Conservation (phyloP, 148 eudicot genomes). For the Linanthus parryae region DNA sequence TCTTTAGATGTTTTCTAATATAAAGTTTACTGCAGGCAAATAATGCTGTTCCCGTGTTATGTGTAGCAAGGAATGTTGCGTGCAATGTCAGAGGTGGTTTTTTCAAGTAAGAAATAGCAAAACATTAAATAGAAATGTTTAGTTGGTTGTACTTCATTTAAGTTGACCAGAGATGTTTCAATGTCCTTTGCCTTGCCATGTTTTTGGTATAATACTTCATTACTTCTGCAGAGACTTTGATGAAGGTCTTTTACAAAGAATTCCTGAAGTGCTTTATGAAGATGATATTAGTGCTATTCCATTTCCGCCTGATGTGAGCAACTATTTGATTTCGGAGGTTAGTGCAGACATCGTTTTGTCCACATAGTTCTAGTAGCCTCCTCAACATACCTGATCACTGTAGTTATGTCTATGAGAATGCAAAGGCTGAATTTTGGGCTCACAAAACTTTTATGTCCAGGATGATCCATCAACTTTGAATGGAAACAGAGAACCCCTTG, state of each 20-base stretch:
- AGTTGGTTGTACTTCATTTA: no score
- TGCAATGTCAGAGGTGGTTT: conserved; percentile 99
- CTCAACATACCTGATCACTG: background rate
- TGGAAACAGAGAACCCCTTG: conserved; percentile 54
- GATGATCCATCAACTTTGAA: conserved; percentile 61
- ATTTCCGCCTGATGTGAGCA: conserved; percentile 94
- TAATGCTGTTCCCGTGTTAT: conserved; percentile 78
- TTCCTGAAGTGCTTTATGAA: conserved; percentile 73
- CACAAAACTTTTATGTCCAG: conserved; percentile 23
- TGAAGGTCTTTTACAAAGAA: conserved; percentile 65
- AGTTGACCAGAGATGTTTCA: no score
- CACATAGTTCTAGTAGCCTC: background rate
- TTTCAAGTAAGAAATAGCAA: conserved; percentile 65
- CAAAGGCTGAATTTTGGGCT: background rate
- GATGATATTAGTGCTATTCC: conserved; percentile 65
- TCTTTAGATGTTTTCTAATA: no score
- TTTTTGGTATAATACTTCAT: conserved; percentile 9
- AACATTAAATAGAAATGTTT: no score
- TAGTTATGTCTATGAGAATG: background rate
- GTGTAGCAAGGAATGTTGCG: conserved; percentile 97
- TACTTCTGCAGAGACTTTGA: conserved; percentile 78
- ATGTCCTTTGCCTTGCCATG: background rate
- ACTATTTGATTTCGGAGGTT: conserved; percentile 85
- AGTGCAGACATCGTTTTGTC: conserved; percentile 6
- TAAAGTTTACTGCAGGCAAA: conserved; percentile 49